These are phyloP conservation scores for Brassica incana DNA, from an alignment of 345 rosid genomes.

Conservation along the genomic window DNA sequence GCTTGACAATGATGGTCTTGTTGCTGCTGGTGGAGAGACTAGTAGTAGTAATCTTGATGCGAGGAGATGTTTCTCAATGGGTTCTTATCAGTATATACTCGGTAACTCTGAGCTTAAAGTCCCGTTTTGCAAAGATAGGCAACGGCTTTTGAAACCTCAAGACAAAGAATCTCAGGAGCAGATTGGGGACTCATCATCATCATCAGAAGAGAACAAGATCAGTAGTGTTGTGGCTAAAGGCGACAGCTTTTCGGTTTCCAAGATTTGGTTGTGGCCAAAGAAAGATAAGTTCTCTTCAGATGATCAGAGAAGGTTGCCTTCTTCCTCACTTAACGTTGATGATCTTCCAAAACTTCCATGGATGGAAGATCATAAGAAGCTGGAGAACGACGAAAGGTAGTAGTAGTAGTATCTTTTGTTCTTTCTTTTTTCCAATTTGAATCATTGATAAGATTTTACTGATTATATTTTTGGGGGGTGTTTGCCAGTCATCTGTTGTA, in stretches of 20 bases:
- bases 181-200: slow-evolving; percentile 42
- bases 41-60: slow-evolving; percentile 84
- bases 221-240: slow-evolving; percentile 62
- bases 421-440: slow-evolving; percentile 7
- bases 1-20: slow-evolving; percentile 37
- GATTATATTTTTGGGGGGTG: slow-evolving; percentile 20
- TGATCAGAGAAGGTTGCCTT: slow-evolving; percentile 50
- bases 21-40: slow-evolving; percentile 57
- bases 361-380: slow-evolving; percentile 54
- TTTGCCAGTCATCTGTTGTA: slow-evolving; percentile 30
- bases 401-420: neutral
- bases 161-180: slow-evolving; percentile 32
- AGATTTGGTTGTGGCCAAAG: slow-evolving; percentile 91
- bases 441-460: slow-evolving; percentile 7
- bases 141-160: slow-evolving; percentile 13
- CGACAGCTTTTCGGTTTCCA: slow-evolving; percentile 80
- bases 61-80: slow-evolving; percentile 86
- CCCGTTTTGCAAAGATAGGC: slow-evolving; percentile 41
- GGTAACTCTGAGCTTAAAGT: slow-evolving; percentile 66
- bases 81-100: slow-evolving; percentile 79
- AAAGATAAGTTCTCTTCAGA: slow-evolving; percentile 61
- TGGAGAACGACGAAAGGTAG: slow-evolving; percentile 39
- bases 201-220: slow-evolving; percentile 50
- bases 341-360: slow-evolving; percentile 68
- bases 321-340: slow-evolving; percentile 54